Percentiles rank a stretch among this genome's conserved stretches.
Evolutionary conservation across 1,284 basidiomycete species (phyloP).

Genomic region (Ustilago xerochloae): DNA sequence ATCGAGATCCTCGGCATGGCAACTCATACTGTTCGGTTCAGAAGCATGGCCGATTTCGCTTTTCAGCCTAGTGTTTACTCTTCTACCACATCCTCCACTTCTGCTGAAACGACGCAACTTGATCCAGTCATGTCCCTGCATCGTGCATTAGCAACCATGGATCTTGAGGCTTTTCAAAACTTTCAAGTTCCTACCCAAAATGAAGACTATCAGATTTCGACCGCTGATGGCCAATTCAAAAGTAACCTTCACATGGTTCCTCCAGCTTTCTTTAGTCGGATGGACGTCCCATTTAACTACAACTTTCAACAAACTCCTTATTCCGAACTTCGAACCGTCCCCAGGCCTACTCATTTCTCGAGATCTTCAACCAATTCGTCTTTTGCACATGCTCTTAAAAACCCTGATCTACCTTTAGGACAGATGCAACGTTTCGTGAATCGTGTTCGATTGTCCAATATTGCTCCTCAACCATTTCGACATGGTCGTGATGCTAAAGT

Average conservation of each 20-base stretch:
- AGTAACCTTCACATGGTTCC: slow-evolving; percentile 60
- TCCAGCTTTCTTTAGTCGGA: slow-evolving; percentile 59
- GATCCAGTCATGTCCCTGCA: slow-evolving; percentile 50
- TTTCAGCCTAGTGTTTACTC: slow-evolving; percentile 49
- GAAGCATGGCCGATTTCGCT: slow-evolving; percentile 69
- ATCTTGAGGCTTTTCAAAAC: slow-evolving; percentile 43
- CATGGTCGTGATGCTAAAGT: slow-evolving; percentile 16
- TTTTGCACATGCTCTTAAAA: slow-evolving; percentile 14
- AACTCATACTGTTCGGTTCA: slow-evolving; percentile 85
- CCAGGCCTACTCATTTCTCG: neutral
- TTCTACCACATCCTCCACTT: neutral
- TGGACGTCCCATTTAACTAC: slow-evolving; percentile 57
- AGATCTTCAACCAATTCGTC: neutral
- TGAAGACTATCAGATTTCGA: slow-evolving; percentile 45
- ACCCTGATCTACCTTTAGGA: neutral
- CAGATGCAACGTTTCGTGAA: slow-evolving; percentile 45
- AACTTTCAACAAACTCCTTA: slow-evolving; percentile 51
- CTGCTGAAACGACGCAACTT: neutral
- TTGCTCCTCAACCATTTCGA: slow-evolving; percentile 39
- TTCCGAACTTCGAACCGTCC: slow-evolving; percentile 43
- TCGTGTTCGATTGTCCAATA: slow-evolving; percentile 36
- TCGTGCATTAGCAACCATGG: slow-evolving; percentile 52
- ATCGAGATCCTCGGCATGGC: slow-evolving; percentile 81
- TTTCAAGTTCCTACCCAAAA: slow-evolving; percentile 41
- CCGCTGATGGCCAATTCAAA: neutral